phyloP scores from a whole-genome alignment of 2,329 filamentous ascomycete genomes.

The Stagonosporopsis chrysanthemi region DNA sequence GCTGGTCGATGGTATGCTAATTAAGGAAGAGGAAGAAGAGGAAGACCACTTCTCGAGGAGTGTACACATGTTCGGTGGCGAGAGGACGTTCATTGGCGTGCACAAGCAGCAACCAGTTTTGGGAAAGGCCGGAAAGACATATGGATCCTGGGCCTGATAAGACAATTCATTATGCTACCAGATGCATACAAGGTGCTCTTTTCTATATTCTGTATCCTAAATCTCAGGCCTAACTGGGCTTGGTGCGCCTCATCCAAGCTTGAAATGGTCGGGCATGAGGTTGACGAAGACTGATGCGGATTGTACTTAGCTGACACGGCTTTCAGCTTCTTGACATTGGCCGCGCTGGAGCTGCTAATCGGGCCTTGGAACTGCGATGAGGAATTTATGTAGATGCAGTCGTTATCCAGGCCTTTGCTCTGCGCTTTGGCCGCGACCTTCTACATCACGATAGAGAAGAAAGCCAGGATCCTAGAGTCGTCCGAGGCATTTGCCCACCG shows the following conservation, averaged over 20 bases:
- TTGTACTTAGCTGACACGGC: conserved; percentile 51
- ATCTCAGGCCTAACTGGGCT: neutral
- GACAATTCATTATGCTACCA: neutral
- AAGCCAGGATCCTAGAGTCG: conserved; percentile 23
- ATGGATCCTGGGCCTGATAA: conserved; percentile 9
- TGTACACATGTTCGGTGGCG: conserved; percentile 44
- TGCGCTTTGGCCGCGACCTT: conserved; percentile 20
- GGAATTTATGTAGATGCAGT: conserved; percentile 59
- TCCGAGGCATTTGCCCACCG: conserved; percentile 27
- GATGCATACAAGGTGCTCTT: neutral
- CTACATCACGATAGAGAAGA: conserved; percentile 19
- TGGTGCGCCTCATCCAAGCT: conserved; percentile 38
- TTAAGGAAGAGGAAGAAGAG: conserved; percentile 46
- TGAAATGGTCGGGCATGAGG: conserved; percentile 55
- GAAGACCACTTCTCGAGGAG: conserved; percentile 46
- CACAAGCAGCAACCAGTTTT: conserved; percentile 26
- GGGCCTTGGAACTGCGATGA: conserved; percentile 55
- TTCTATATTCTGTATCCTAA: neutral
- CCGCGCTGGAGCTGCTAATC: conserved; percentile 52
- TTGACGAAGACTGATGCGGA: conserved; percentile 52
- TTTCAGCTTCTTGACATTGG: conserved; percentile 46
- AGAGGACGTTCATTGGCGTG: conserved; percentile 46
- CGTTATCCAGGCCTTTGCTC: conserved; percentile 17
- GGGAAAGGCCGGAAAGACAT: conserved; percentile 2
- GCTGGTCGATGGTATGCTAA: conserved; percentile 53